Conservation (phyloP, 768 basidiomycete species). For the Psilocybe cyanescens region DNA sequence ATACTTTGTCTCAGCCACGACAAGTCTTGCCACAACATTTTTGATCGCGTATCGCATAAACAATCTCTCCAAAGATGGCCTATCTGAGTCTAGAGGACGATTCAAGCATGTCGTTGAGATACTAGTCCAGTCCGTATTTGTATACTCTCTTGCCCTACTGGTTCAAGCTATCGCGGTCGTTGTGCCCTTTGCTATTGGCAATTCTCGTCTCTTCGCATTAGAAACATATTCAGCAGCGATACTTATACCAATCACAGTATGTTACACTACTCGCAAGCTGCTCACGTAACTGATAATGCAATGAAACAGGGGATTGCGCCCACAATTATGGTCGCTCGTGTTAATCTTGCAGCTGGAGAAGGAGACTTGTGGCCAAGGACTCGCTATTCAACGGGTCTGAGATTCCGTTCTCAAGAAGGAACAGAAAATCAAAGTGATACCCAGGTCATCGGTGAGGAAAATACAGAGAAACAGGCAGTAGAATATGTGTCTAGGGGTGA, state of each 20-base stretch:
- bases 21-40: background rate
- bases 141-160: constrained; percentile 2
- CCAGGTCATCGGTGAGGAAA: too few relatives aligned
- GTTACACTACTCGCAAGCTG: background rate
- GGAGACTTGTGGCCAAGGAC: too few relatives aligned
- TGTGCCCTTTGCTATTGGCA: background rate
- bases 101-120: constrained; percentile 8
- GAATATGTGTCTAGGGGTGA: too few relatives aligned
- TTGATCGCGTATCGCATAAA: background rate
- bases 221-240: background rate
- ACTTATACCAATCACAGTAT: constrained; percentile 1
- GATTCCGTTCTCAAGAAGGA: too few relatives aligned
- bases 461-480: too few relatives aligned
- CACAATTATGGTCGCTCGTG: constrained; percentile 8
- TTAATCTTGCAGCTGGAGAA: background rate
- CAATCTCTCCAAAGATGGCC: background rate
- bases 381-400: too few relatives aligned
- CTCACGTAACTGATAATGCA: background rate
- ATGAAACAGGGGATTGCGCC: constrained; percentile 3
- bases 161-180: background rate
- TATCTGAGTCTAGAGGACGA: background rate
- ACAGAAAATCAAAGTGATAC: too few relatives aligned
- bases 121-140: background rate
- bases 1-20: background rate
- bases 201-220: background rate